Base-by-base conservation (phyloP, 306 rosid species). In the Begonia loranthoides region DNA sequence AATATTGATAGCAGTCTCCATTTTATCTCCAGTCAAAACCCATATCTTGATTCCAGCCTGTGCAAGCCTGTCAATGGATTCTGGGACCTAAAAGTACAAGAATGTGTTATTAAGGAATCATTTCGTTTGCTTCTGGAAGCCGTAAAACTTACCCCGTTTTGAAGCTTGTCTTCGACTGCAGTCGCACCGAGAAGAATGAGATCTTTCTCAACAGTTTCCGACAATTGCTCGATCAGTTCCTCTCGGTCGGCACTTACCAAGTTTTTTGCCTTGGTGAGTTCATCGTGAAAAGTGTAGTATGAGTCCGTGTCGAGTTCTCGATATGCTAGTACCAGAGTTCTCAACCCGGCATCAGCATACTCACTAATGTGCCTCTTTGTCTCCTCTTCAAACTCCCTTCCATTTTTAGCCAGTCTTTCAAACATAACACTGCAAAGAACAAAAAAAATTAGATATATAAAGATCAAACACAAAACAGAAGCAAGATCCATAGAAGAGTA, bases 1-100 rank as follows among this genome's bases (percentile, higher is more conserved):
- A 41, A 92, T 92, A 57, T 92, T 86, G 72, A 92, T 92, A 33
- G 99, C 99, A 21, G 96, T 92, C 70, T 92, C 99, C 99, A 92
- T 92, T 79, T 92, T 92, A 73, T 92, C 99, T 50, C 99, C 99
- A 40, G 99, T 92, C 80, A 92, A 73, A 62, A 92, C 99, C 99
- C 99, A 92, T 51, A 92, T 68, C 72, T 92, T 92, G 51, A 92
- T 92, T 66, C 99, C 99, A 53, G 99, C 99, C 70, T 86, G 99
- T 40, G 99, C 99, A 67, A 92, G 88, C 59, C 83, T 92, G 84
- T 92, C 99, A 47, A 92, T 92, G 77, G 96, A 92, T 52, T 92
- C 99, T 15, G 99, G 99, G 63, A 92, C 99, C 97, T 89, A 57
- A 22, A 45, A 53, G 68, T 43, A 70, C 41, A 50, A 67, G 64